Percentiles rank a stretch among this genome's conserved stretches.
Evolutionary conservation across 2,329 filamentous ascomycete species (phyloP).

Genomic region (Thielaviopsis musarum): DNA sequence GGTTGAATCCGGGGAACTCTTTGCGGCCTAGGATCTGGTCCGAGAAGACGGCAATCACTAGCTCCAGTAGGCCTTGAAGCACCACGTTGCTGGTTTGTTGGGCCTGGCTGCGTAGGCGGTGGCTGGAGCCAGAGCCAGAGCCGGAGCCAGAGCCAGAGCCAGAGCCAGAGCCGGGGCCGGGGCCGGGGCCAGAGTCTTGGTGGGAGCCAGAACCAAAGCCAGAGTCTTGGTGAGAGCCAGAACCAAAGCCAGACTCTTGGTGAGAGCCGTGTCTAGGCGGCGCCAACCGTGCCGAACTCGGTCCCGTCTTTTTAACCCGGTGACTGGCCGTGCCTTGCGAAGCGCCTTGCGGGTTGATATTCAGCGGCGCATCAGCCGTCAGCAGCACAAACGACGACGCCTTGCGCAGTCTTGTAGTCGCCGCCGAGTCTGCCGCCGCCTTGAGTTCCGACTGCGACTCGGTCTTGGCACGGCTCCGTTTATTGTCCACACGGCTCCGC

Average conservation of each 20-base stretch:
- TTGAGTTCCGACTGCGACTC: background rate
- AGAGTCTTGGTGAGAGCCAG: too few relatives aligned
- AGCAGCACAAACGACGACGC: slow-evolving; percentile 86
- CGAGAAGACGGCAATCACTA: slow-evolving; percentile 64
- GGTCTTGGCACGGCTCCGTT: background rate
- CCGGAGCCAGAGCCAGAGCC: too few relatives aligned
- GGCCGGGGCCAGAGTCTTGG: too few relatives aligned
- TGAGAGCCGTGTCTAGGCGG: slow-evolving; percentile 20
- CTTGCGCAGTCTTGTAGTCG: slow-evolving; percentile 45
- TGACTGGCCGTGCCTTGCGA: background rate
- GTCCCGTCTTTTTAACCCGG: slow-evolving; percentile 14
- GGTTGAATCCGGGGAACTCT: slow-evolving; percentile 73
- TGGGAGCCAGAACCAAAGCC: slow-evolving; percentile 30
- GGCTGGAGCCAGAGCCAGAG: too few relatives aligned
- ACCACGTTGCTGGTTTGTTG: slow-evolving; percentile 49
- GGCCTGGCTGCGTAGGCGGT: background rate
- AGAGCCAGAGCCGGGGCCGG: too few relatives aligned
- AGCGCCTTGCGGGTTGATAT: slow-evolving; percentile 18
- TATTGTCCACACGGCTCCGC: background rate
- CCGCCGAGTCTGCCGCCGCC: background rate
- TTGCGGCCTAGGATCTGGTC: slow-evolving; percentile 76
- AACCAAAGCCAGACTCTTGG: too few relatives aligned
- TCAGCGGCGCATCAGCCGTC: slow-evolving; percentile 43
- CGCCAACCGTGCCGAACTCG: slow-evolving; percentile 45
- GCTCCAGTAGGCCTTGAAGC: slow-evolving; percentile 58